phyloP scores from a whole-genome alignment of 805 yeast species.

The Suhomyces emberorum region DNA sequence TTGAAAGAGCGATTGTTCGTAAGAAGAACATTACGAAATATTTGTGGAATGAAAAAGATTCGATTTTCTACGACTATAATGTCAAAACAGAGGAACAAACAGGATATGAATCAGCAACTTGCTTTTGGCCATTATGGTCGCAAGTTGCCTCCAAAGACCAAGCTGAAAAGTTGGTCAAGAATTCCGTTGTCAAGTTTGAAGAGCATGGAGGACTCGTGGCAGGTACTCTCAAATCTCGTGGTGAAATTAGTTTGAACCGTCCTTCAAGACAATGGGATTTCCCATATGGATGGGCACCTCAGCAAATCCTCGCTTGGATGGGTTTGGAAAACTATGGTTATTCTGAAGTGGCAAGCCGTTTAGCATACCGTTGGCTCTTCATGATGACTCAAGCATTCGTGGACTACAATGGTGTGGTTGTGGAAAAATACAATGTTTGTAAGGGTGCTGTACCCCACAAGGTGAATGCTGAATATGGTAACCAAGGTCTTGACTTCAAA shows the following conservation, averaged over 20 bases:
- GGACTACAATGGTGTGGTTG: conserved; percentile 90
- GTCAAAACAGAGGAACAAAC: conserved; percentile 53
- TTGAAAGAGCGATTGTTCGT: conserved; percentile 51
- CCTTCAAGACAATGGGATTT: conserved; percentile 98
- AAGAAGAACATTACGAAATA: conserved; percentile 57
- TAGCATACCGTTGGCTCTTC: conserved; percentile 85
- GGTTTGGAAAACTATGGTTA: conserved; percentile 77
- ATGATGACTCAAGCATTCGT: conserved; percentile 88
- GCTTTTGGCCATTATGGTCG: conserved; percentile 92
- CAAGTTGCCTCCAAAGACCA: conserved; percentile 62
- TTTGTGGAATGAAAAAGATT: conserved; percentile 78
- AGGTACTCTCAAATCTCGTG: conserved; percentile 73
- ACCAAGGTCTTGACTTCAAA: conserved; percentile 88
- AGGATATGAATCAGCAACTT: conserved; percentile 79
- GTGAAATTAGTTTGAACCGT: conserved; percentile 61
- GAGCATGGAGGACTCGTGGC: conserved; percentile 86
- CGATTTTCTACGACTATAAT: conserved; percentile 83
- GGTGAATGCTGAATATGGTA: conserved; percentile 95
- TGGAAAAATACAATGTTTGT: conserved; percentile 91
- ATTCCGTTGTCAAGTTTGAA: conserved; percentile 69
- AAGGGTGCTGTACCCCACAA: conserved; percentile 79
- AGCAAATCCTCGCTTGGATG: conserved; percentile 90
- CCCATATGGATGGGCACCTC: conserved; percentile 99
- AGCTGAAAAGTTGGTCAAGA: conserved; percentile 57
- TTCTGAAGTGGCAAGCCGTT: conserved; percentile 57